Conservation (phyloP, 2,329 filamentous ascomycete genomes). For the Elsinoe arachidis region DNA sequence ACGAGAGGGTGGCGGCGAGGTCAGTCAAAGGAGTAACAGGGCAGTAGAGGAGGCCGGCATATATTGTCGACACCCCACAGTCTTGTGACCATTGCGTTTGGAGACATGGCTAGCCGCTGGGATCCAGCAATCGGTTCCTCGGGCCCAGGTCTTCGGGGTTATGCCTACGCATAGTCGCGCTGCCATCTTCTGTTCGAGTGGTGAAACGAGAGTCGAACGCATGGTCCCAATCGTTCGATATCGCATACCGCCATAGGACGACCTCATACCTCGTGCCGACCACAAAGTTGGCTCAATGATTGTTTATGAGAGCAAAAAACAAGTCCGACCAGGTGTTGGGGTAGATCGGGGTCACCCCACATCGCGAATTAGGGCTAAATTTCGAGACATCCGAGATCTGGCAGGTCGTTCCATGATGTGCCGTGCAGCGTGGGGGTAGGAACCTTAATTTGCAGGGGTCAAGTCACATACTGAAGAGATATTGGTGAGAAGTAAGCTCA, state of each 20-base stretch:
- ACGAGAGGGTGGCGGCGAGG: background rate
- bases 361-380: background rate
- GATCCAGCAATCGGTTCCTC: background rate
- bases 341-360: background rate
- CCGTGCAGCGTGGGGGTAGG: too few relatives aligned
- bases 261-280: too few relatives aligned
- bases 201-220: too few relatives aligned
- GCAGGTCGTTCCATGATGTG: background rate
- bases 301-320: too few relatives aligned
- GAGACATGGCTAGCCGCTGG: background rate
- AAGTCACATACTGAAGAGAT: too few relatives aligned
- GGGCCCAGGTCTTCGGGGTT: background rate
- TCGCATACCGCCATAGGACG: too few relatives aligned
- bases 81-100: background rate
- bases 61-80: background rate
- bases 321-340: background rate
- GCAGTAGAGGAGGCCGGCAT: background rate
- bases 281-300: too few relatives aligned
- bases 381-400: background rate
- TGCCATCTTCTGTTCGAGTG: too few relatives aligned
- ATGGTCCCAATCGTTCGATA: too few relatives aligned
- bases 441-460: too few relatives aligned
- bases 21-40: background rate
- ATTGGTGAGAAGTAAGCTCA: too few relatives aligned
- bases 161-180: background rate